Base-by-base conservation (phyloP, 306 rosid genomes). In the Sindora glabra region DNA sequence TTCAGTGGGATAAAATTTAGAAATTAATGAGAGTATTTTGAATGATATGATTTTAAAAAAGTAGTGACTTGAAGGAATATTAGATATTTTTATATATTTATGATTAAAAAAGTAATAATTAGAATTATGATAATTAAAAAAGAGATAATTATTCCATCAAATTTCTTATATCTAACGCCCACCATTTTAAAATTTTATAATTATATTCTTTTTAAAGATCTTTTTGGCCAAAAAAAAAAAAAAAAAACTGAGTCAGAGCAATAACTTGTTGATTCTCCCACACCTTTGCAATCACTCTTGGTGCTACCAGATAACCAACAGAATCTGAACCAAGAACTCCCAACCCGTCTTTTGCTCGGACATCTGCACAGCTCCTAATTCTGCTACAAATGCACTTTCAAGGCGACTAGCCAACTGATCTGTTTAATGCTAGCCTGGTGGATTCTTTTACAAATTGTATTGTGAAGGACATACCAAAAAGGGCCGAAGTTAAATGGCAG, bases 321-420 rank as follows among this genome's bases (percentile, higher is more conserved):
- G 95, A 95, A 59, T 86, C 81, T 10, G 99, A 64, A 34, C 99
- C 97, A 36, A 89, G 94, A 68, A 92, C 95, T 77, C 99, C 73
- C 65, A 92, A 66, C 12, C 89, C 83, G 66, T 92, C 97, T 84
- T 92, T 77, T 89, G 97, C 70, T 92, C 99, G 4, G 99, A 89
- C 59, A 92, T 97, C n/a, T 77, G 99, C 99, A 92, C 89, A 46
- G 99, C 89, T 66, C 99, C 99, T 23, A 92, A 75, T 58, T 92
- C 99, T 33, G 99, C 99, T 10, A 97, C 99, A 59, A 76, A 92
- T 39, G 99, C 91, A 10, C 99, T 92, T 69, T 97, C 99, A 36
- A 92, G 82, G 48, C 99, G 88, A 9, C 99, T 97, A 0, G 95
- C 99, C 99, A 14, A 92, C 82, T 6, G 97, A 83, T 71, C 99